Base-by-base conservation (phyloP, 108 stramenopile species). In the Stephanodiscus triporus region DNA sequence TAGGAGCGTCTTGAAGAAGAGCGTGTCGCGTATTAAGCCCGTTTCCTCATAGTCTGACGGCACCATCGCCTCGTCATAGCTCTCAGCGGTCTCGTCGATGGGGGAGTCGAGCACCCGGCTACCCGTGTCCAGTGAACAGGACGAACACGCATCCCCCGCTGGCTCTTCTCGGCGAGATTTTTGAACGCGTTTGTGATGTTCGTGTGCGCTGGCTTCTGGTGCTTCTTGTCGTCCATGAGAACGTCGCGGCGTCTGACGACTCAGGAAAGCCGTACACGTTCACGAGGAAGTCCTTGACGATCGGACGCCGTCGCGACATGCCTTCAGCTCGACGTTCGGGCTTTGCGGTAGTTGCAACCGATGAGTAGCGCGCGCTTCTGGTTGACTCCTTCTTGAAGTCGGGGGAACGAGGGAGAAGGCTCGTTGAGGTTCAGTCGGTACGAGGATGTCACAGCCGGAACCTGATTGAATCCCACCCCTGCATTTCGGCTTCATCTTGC, bases 101-200 rank as follows among this genome's bases (percentile, higher is more conserved):
- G 73, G 76, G 14, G 88, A 80, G 61, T 90, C 93, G n/a, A 92
- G 70, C 23, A 91, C 75, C 45, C 93, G 83, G 54, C 93, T n/a
- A 88, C 47, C 93, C 93, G 57, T 95, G 93, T 22, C 93, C 93
- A 8, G 93, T 78, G 66, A 92, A 95, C 10, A 91, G 89, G 54
- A 95, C 80, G 73, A 95, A 92, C 27, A 95, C 89, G 89, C 89
- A 81, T 95, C 93, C 10, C 93, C 93, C 49, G 91, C 80, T 89
- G 88, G 81, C 84, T 85, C 68, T 85, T 66, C 67, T 90, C 87
- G 27, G 93, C 89, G 23, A 95, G 70, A 13, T 69, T 66, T 53
- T 89, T 92, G 80, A 95, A 91, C 2, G 88, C 87, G 48, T 88
- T 86, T 0, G 81, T 86, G 42, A 95, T 95, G 61, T 95, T 95